Percentiles rank a stretch among this genome's conserved stretches.
These are phyloP conservation scores for Sordariomycetes sp. DNA, from an alignment of 2,329 filamentous ascomycete genomes.

Conservation along the genomic window DNA sequence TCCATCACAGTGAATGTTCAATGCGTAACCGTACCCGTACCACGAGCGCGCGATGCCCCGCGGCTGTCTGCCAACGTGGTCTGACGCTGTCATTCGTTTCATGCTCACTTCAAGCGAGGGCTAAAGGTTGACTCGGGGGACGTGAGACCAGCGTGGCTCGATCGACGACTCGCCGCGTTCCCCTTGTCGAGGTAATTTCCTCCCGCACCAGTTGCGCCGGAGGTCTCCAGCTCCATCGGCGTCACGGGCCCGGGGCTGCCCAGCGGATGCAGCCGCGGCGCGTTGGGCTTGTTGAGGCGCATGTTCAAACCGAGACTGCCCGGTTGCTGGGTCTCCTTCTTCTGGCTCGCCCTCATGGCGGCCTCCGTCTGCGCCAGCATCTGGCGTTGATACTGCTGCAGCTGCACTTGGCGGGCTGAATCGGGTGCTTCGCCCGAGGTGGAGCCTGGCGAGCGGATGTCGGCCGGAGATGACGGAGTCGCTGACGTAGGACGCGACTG, in stretches of 20 bases:
- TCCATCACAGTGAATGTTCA: too few relatives aligned
- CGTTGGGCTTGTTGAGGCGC: slow-evolving; percentile 31
- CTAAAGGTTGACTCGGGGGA: too few relatives aligned
- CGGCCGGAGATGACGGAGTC: background rate
- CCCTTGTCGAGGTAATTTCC: slow-evolving; percentile 24
- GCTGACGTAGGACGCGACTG: background rate
- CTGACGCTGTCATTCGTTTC: too few relatives aligned
- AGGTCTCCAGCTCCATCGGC: slow-evolving; percentile 44
- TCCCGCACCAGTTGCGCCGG: too few relatives aligned
- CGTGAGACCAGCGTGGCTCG: too few relatives aligned
- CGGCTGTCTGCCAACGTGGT: too few relatives aligned
- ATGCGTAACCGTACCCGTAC: too few relatives aligned
- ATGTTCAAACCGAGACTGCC: background rate
- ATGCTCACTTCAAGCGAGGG: too few relatives aligned
- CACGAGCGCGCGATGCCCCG: too few relatives aligned
- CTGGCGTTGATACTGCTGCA: slow-evolving; percentile 51
- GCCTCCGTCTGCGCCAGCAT: slow-evolving; percentile 54
- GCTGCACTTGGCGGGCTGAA: slow-evolving; percentile 36
- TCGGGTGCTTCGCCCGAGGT: slow-evolving; percentile 24
- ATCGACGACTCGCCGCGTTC: too few relatives aligned
- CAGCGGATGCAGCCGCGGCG: slow-evolving; percentile 40
- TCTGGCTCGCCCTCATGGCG: slow-evolving; percentile 33
- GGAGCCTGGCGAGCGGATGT: background rate
- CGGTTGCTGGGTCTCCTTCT: slow-evolving; percentile 18
- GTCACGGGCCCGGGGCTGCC: slow-evolving; percentile 54